Conservation (phyloP, 2,329 filamentous ascomycete genomes). For the Bimuria novae-zelandiae region DNA sequence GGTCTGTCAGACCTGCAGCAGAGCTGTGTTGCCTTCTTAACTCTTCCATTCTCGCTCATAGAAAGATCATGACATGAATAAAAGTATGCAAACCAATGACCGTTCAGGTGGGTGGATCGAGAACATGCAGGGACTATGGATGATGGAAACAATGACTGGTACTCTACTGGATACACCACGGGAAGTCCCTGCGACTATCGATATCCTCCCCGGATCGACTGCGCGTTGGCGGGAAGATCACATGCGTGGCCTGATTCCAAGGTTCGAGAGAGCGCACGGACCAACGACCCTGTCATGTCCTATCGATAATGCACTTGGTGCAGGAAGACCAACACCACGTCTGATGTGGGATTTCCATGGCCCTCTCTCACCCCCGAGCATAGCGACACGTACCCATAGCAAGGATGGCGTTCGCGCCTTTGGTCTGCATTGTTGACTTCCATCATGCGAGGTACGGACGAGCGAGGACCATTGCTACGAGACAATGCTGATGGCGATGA, state of each 20-base stretch:
- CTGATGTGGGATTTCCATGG: slow-evolving; percentile 1
- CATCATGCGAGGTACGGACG: slow-evolving; percentile 54
- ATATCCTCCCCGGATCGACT: not conserved
- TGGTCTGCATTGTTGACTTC: slow-evolving; percentile 59
- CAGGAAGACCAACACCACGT: not conserved
- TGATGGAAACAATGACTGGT: too few relatives aligned
- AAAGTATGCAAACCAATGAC: slow-evolving; percentile 3
- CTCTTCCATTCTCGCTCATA: not conserved
- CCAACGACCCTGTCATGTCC: not conserved
- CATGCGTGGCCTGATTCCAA: not conserved
- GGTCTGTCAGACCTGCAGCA: not conserved
- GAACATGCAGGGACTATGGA: too few relatives aligned
- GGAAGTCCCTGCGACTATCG: too few relatives aligned
- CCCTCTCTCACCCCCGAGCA: not conserved
- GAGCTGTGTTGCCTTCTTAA: not conserved
- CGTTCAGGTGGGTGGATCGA: too few relatives aligned
- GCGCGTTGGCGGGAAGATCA: not conserved
- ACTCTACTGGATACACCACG: too few relatives aligned
- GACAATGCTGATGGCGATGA: slow-evolving; percentile 15
- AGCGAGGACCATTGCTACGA: slow-evolving; percentile 4
- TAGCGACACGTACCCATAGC: slow-evolving; percentile 1
- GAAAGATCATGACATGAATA: slow-evolving; percentile 2
- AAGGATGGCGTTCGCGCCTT: slow-evolving; percentile 47
- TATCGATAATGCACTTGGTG: not conserved
- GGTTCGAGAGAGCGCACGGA: not conserved